Conservation (phyloP, 371 early-diverging fungal genomes). For the Encephalitozoon cuniculi region DNA sequence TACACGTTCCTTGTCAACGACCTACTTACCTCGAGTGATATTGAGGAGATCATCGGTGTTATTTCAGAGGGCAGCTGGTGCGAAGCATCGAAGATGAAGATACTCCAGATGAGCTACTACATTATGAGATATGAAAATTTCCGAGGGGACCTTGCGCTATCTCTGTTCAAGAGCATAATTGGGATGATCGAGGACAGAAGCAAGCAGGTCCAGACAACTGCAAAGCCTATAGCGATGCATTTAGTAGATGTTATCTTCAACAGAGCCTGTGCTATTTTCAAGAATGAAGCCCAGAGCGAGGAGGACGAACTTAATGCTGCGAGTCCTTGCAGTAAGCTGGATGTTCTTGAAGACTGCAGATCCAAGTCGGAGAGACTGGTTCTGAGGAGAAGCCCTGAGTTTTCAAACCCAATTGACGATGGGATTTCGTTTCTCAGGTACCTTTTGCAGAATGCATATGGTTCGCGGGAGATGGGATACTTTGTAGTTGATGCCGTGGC, state of each 20-base stretch:
- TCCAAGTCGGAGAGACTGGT: not conserved
- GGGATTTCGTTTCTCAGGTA: not conserved
- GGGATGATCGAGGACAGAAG: not conserved
- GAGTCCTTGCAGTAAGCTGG: not conserved
- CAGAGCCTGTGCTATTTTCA: not conserved
- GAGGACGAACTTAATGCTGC: not conserved
- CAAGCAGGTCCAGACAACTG: conserved; percentile 1
- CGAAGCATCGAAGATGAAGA: conserved; percentile 20
- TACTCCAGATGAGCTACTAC: conserved; percentile 13
- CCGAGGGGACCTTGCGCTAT: not conserved
- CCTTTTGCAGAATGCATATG: not conserved
- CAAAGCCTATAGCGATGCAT: conserved; percentile 8
- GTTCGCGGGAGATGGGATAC: not conserved
- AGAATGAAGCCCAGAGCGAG: not conserved
- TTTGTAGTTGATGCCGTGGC: not conserved
- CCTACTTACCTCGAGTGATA: not conserved
- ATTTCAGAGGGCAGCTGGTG: conserved; percentile 2
- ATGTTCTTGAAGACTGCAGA: not conserved
- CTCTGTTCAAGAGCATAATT: not conserved
- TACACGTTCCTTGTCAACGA: not conserved
- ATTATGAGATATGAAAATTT: not conserved
- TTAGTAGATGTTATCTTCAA: not conserved
- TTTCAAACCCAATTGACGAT: not conserved
- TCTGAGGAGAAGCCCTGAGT: too few species aligned
- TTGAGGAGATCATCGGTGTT: not conserved